Evolutionary conservation across 1,284 basidiomycete species (phyloP).

Genomic region (Blastosporella zonata): DNA sequence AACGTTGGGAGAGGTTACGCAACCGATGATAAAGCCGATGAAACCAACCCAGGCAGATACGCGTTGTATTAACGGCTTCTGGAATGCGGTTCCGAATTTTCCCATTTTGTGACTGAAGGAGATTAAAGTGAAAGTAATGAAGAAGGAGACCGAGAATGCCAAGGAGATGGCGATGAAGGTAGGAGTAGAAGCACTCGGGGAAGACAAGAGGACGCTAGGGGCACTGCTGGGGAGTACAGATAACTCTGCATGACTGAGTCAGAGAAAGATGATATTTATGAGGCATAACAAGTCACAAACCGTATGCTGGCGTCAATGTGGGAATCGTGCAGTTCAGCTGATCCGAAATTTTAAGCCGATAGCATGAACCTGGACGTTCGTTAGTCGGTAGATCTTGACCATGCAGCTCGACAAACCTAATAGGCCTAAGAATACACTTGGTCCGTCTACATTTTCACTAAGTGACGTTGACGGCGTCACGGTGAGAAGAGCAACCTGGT

Average conservation of each 20-base stretch:
- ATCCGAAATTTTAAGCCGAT: constrained; percentile 48
- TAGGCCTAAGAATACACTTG: constrained; percentile 63
- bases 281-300: constrained; percentile 35
- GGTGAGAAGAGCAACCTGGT: constrained; percentile 60
- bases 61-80: constrained; percentile 57
- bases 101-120: constrained; percentile 68
- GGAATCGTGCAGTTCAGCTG: constrained; percentile 54
- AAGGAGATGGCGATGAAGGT: constrained; percentile 64
- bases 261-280: background rate
- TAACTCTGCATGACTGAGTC: constrained; percentile 44
- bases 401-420: constrained; percentile 44
- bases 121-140: constrained; percentile 62
- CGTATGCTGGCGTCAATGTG: constrained; percentile 59
- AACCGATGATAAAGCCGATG: constrained; percentile 70
- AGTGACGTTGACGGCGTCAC: constrained; percentile 58
- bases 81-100: constrained; percentile 47
- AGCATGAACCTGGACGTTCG: constrained; percentile 59
- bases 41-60: constrained; percentile 71
- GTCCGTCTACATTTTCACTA: constrained; percentile 57
- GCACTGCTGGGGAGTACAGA: constrained; percentile 56
- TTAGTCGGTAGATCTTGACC: background rate
- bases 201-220: constrained; percentile 53
- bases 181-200: constrained; percentile 61
- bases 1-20: constrained; percentile 18
- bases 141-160: constrained; percentile 60